phyloP scores from a whole-genome alignment of 164 flowering plant genomes.

The Magnolia sinica region DNA sequence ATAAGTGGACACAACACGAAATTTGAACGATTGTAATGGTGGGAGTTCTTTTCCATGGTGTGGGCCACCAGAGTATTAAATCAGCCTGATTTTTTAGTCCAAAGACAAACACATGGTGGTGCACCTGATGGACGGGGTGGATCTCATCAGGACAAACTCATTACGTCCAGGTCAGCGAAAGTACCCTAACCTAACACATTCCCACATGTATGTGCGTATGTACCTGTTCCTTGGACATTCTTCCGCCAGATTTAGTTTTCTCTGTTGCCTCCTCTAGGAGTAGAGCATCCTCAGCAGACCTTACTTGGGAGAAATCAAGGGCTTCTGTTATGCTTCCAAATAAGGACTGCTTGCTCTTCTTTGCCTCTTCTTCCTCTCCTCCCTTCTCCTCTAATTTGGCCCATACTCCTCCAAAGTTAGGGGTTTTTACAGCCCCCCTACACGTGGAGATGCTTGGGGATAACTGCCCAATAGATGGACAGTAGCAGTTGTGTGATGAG shows the following conservation, averaged over 20 bases:
- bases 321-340: slow-evolving; percentile 74
- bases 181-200: no score
- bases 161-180: no score
- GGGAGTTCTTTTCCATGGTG: no score
- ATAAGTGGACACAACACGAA: no score
- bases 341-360: slow-evolving; percentile 54
- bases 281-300: slow-evolving; percentile 77
- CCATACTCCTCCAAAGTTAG: slow-evolving; percentile 24
- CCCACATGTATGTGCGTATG: background rate
- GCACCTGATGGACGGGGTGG: background rate
- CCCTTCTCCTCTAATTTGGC: slow-evolving; percentile 43
- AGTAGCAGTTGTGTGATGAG: slow-evolving; percentile 32
- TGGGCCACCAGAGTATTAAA: no score
- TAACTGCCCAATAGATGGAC: slow-evolving; percentile 16
- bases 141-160: no score
- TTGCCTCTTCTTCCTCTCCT: slow-evolving; percentile 21
- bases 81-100: no score
- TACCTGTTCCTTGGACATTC: slow-evolving; percentile 81
- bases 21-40: no score
- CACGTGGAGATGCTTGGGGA: slow-evolving; percentile 12
- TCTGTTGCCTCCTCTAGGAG: slow-evolving; percentile 76
- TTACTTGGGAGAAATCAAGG: slow-evolving; percentile 75
- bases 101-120: background rate
- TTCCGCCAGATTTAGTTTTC: slow-evolving; percentile 63
- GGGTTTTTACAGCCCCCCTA: slow-evolving; percentile 10